Conservation (phyloP, 306 rosid species). For the Glycine soja region DNA sequence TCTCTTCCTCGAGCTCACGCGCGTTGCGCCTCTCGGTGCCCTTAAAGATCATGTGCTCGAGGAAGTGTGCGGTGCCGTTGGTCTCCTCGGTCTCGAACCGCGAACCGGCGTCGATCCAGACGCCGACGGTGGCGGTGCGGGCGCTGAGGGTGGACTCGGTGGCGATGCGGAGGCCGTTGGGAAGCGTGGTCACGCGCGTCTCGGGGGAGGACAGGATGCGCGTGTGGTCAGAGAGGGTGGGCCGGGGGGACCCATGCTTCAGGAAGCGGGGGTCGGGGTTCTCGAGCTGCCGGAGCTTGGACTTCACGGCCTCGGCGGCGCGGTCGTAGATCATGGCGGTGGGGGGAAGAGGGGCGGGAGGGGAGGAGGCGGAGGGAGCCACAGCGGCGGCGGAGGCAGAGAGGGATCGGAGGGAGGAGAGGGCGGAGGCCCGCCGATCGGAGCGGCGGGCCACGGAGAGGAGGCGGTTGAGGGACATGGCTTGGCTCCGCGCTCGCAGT, state of each 20-base stretch:
- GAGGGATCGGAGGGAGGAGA: conserved; percentile 40
- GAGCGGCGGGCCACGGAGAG: conserved; percentile 77
- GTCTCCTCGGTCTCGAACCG: conserved; percentile 92
- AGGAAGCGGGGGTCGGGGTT: conserved; percentile 92
- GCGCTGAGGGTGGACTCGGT: conserved; percentile 77
- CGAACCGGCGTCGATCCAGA: conserved; percentile 96
- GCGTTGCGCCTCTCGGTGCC: conserved; percentile 87
- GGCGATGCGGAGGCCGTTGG: conserved; percentile 89
- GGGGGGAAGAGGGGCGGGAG: conserved; percentile 77
- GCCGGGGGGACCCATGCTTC: conserved; percentile 85
- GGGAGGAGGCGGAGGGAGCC: conserved; percentile 60
- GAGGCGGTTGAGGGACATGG: conserved; percentile 81
- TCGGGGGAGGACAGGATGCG: conserved; percentile 85
- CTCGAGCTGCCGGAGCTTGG: conserved; percentile 71
- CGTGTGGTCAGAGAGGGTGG: conserved; percentile 66
- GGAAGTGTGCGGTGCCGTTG: conserved; percentile 88
- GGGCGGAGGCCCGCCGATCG: conserved; percentile 40
- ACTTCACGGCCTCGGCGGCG: conserved; percentile 76
- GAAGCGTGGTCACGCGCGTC: conserved; percentile 81
- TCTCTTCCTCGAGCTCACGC: conserved; percentile 79
- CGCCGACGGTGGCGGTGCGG: conserved; percentile 86
- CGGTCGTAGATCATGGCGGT: conserved; percentile 93
- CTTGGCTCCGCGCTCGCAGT: conserved; percentile 45
- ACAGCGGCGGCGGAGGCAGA: conserved; percentile 47
- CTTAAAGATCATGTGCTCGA: conserved; percentile 97